These are phyloP conservation scores for Castanea mollissima DNA, from an alignment of 306 rosid species.

Conservation along the genomic window DNA sequence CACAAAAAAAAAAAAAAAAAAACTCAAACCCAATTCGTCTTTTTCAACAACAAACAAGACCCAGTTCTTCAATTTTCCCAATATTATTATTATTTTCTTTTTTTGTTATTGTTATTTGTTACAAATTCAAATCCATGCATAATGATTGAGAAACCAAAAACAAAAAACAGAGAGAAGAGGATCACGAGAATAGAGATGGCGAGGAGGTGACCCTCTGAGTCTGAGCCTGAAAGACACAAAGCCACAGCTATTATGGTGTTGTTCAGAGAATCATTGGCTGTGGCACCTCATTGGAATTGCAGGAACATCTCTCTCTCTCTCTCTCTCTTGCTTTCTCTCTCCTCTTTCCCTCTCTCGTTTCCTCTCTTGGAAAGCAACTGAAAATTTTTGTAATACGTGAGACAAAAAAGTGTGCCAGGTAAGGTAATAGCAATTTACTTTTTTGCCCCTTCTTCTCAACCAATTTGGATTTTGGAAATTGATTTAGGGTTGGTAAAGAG, in stretches of 20 bases:
- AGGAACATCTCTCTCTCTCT: constrained; percentile 3
- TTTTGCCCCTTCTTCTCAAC: constrained; percentile 27
- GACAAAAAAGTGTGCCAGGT: constrained; percentile 33
- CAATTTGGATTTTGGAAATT: constrained; percentile 20
- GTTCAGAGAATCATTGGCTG: constrained; percentile 27
- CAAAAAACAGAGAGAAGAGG: neutral
- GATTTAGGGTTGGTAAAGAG: fast-evolving
- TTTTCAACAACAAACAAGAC: neutral
- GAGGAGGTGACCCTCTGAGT: constrained; percentile 20
- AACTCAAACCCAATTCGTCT: neutral
- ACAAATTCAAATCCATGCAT: constrained; percentile 22
- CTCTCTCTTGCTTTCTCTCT: neutral
- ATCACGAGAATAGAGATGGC: neutral
- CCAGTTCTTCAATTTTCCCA: neutral
- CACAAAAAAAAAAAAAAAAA: too few species aligned
- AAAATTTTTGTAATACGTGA: neutral
- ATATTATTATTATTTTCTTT: neutral
- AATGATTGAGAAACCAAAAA: neutral
- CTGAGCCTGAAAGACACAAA: too few species aligned
- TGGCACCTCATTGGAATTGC: constrained; percentile 19
- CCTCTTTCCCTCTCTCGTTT: neutral
- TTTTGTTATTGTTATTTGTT: neutral
- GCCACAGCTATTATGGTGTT: neutral
- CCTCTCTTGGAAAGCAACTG: constrained; percentile 20
- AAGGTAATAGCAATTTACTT: constrained; percentile 11